phyloP scores from a whole-genome alignment of 2,329 filamentous ascomycete genomes.

The Arthrobotrys entomopaga region DNA sequence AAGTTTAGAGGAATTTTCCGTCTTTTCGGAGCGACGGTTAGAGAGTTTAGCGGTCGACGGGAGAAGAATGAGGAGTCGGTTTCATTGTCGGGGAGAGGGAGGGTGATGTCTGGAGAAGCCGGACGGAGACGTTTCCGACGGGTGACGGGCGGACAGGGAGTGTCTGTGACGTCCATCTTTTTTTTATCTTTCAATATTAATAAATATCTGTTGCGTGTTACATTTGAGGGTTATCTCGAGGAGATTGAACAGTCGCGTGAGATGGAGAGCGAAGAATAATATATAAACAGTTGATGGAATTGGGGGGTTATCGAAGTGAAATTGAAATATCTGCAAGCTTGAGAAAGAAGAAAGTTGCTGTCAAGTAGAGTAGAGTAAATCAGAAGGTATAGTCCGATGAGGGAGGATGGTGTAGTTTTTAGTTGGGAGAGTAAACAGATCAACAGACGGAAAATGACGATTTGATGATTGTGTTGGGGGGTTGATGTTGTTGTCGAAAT shows the following conservation, averaged over 20 bases:
- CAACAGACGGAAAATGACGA: not conserved
- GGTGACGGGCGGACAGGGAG: conserved; percentile 37
- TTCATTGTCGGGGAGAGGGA: conserved; percentile 20
- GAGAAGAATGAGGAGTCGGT: conserved; percentile 1
- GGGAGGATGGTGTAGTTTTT: not conserved
- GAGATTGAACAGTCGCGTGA: conserved; percentile 3
- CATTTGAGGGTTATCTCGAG: not conserved
- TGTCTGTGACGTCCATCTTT: conserved; percentile 43
- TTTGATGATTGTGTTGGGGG: conserved; percentile 7
- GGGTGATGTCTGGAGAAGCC: conserved; percentile 22
- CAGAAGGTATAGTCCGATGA: not conserved
- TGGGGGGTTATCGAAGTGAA: not conserved
- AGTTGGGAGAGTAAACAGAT: conserved; percentile 5
- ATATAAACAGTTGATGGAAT: too few species aligned
- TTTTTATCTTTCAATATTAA: not conserved
- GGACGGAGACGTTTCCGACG: conserved; percentile 42
- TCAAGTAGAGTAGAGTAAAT: too few species aligned
- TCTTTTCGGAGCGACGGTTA: conserved; percentile 38
- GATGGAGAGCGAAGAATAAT: not conserved
- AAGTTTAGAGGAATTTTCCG: conserved; percentile 36
- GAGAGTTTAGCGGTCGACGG: conserved; percentile 26
- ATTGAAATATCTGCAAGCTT: not conserved
- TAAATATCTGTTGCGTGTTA: not conserved
- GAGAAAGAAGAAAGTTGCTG: too few species aligned
- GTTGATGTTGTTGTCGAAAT: conserved; percentile 10